Evolutionary conservation across 352 stramenopile species (phyloP).

Genomic region (Detonula confervacea): DNA sequence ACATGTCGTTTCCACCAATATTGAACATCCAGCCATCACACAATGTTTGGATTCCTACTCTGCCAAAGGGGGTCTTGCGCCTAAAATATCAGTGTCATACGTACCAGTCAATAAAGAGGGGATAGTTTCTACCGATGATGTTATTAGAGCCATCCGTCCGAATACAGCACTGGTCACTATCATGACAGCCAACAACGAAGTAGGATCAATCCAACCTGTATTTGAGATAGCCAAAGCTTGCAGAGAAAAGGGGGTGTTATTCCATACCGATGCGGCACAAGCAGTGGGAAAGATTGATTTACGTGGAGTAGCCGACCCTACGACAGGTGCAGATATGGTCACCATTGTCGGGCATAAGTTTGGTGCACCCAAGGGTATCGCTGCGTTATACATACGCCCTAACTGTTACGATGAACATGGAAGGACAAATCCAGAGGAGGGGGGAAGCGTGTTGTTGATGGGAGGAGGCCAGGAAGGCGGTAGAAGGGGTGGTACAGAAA

Average conservation of each 20-base stretch:
- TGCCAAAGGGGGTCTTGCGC: constrained; percentile 48
- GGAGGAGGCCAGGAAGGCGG: constrained; percentile 93
- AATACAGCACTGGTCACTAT: constrained; percentile 94
- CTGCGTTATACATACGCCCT: constrained; percentile 84
- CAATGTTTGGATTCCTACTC: constrained; percentile 80
- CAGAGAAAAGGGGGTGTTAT: constrained; percentile 84
- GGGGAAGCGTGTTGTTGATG: constrained; percentile 85
- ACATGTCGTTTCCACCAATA: constrained; percentile 92
- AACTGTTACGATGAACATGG: constrained; percentile 50
- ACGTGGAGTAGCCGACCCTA: constrained; percentile 82
- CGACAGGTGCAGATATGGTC: constrained; percentile 92
- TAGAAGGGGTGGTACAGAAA: constrained; percentile 94
- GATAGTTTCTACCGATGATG: constrained; percentile 81
- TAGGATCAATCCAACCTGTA: constrained; percentile 95
- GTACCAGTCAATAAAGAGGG: constrained; percentile 86
- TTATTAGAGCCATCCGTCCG: constrained; percentile 87
- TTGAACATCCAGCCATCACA: constrained; percentile 94
- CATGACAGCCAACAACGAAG: constrained; percentile 99
- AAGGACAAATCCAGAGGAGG: constrained; percentile 44
- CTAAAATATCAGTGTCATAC: constrained; percentile 73
- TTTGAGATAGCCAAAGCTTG: constrained; percentile 86
- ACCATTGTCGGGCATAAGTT: constrained; percentile 98
- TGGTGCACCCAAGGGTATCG: constrained; percentile 94
- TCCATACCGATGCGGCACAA: constrained; percentile 97
- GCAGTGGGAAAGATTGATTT: constrained; percentile 93